A percentile compares a stretch with the other conserved stretches of the same genome.
phyloP scores from a whole-genome alignment of 148 eudicot genomes.

The Beta vulgaris region DNA sequence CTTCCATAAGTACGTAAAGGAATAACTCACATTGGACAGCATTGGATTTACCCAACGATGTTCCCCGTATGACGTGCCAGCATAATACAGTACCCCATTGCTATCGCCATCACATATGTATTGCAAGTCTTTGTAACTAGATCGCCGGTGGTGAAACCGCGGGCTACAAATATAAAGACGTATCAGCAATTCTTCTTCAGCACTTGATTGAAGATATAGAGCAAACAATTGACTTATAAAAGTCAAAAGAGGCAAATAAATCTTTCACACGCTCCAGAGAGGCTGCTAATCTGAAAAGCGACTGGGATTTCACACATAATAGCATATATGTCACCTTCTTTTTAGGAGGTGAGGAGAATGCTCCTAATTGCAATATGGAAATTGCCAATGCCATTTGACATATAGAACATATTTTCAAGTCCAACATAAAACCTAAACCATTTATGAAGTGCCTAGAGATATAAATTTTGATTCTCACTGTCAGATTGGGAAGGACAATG shows the following conservation, averaged over 20 bases:
- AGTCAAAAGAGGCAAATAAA: background rate
- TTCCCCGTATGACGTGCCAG: conserved; percentile 86
- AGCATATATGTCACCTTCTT: too few relatives aligned
- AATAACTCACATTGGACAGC: conserved; percentile 60
- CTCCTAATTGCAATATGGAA: background rate
- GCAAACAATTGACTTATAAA: background rate
- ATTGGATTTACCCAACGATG: conserved; percentile 92
- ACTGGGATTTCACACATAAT: too few relatives aligned
- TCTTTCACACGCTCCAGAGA: background rate
- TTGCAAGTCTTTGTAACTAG: conserved; percentile 91
- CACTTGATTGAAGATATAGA: background rate
- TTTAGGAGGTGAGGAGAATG: background rate
- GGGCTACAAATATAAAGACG: conserved; percentile 29
- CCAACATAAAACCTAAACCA: background rate
- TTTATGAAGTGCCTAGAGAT: background rate
- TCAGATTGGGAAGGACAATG: too few relatives aligned
- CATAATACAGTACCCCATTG: conserved; percentile 79
- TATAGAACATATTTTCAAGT: conserved; percentile 3
- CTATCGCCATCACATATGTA: conserved; percentile 92
- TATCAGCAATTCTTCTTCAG: conserved; percentile 6
- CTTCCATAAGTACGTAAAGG: background rate
- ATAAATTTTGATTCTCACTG: too few relatives aligned
- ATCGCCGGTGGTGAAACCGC: conserved; percentile 73
- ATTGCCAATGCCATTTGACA: background rate
- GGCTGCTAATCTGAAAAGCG: background rate